Conservation (phyloP, 2,329 filamentous ascomycete genomes). For the Myriangium duriaei region DNA sequence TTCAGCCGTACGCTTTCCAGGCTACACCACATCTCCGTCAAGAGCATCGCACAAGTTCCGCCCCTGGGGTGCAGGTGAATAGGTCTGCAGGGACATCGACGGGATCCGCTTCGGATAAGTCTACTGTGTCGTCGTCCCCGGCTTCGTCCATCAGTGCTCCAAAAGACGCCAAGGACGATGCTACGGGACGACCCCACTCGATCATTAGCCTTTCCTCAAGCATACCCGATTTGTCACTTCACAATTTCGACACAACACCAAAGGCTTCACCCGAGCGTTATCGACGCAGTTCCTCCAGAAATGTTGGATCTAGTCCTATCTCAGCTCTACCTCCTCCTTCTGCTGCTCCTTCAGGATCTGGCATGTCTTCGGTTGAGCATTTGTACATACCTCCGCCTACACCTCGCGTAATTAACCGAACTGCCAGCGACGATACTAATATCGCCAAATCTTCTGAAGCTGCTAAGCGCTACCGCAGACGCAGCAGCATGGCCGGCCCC, state of each 20-base stretch:
- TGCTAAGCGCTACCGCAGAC: constrained; percentile 63
- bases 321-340: constrained; percentile 12
- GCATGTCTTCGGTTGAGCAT: constrained; percentile 43
- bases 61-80: constrained; percentile 29
- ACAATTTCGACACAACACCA: constrained; percentile 41
- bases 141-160: constrained; percentile 4
- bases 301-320: constrained; percentile 33
- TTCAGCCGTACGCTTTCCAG: constrained; percentile 39
- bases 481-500: constrained; percentile 51
- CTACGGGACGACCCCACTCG: constrained; percentile 21
- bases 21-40: constrained; percentile 42
- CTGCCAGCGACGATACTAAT: constrained; percentile 55
- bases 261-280: constrained; percentile 76
- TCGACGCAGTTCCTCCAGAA: constrained; percentile 49
- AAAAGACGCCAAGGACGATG: constrained; percentile 21
- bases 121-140: constrained; percentile 18
- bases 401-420: constrained; percentile 14
- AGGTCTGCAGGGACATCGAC: constrained; percentile 25
- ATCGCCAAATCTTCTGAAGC: constrained; percentile 52
- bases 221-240: constrained; percentile 43
- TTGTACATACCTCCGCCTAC: constrained; percentile 30
- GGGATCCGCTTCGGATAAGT: constrained; percentile 37
- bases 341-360: constrained; percentile 38
- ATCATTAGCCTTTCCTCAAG: constrained; percentile 38
- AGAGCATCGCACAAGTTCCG: constrained; percentile 44